Evolutionary conservation across 1,139 yeast species (phyloP), one percentile per base, ranked within the genome.

Genomic region (Hyphopichia wangnamkhiaoensis): DNA sequence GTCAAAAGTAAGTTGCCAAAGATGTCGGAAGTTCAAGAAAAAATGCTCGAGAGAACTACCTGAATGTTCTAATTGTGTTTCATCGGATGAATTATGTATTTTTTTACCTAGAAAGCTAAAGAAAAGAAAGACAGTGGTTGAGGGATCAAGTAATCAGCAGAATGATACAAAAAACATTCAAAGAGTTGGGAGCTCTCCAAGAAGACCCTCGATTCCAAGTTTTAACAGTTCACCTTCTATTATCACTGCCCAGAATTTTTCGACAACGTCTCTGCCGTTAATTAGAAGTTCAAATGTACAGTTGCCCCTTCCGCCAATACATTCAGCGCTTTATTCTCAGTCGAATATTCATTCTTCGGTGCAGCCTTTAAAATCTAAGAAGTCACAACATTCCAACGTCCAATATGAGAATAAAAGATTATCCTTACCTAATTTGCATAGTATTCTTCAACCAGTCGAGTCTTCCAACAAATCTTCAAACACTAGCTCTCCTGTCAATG

Each of bases 21-120:
- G 63, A 31, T 59, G 63, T 40, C 53, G 61, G 12, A 55, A 53
- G 38, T 56, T 52, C 35, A 59, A 59, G 38, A 55, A 56, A 43
- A 56, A 49, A 38, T 59, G 63, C 31, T 47, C 59, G 3, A 40
- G 62, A 25, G 38, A 43, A 3, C 35, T 54, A 8, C 63, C 63
- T 3, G 61, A 58, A 40, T 59, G 63, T 40, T 40, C 51, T 13
- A 57, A 55, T 32, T 59, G 63, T 40, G 43, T 41, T 13, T 46
- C 50, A 9, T 58, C 62, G 0, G 60, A 55, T 18, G 58, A 53
- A 18, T 39, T 57, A 13, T 58, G 63, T 37, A 44, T 52, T 8
- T 58, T 56, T 36, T 35, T 49, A 23, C 54, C 56, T 2, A 37
- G 61, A 17, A 55, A 53, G 34, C 19, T 43, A 15, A 41, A 38